Evolutionary conservation across 1,139 yeast genomes (phyloP).

Genomic region (Arxiozyma bovina): DNA sequence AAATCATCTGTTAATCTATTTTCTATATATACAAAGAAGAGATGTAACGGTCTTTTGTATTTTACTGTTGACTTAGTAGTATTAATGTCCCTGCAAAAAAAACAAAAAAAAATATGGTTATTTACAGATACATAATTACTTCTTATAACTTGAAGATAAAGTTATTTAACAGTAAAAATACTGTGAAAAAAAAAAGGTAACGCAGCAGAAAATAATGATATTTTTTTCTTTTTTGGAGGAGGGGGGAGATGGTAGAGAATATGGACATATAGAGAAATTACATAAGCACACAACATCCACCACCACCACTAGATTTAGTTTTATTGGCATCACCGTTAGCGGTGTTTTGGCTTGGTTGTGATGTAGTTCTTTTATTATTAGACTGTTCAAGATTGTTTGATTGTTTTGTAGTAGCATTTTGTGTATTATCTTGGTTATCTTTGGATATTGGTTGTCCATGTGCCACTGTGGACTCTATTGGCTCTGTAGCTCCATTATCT

Average conservation of each 20-base stretch:
- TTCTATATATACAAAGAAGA: too few relatives aligned
- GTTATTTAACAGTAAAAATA: too few relatives aligned
- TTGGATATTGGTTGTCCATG: neutral
- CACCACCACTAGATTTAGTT: slow-evolving; percentile 14
- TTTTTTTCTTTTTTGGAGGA: neutral
- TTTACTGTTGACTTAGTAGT: too few relatives aligned
- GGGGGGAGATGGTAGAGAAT: neutral
- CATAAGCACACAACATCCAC: slow-evolving; percentile 27
- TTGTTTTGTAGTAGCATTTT: too few relatives aligned
- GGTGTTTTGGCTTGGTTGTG: neutral
- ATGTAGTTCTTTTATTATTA: neutral
- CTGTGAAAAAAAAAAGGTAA: neutral
- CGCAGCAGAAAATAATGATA: neutral
- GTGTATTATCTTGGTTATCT: neutral
- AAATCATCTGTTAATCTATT: too few relatives aligned
- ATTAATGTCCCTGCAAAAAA: too few relatives aligned
- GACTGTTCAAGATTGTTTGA: neutral
- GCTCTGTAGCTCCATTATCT: neutral
- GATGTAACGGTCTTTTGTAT: too few relatives aligned
- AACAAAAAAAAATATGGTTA: too few relatives aligned
- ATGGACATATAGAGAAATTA: neutral
- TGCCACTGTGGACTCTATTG: neutral
- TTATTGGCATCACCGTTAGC: neutral
- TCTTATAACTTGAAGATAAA: too few relatives aligned
- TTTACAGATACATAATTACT: too few relatives aligned